Evolutionary conservation across 164 flowering plant species (phyloP).

Genomic region (Kalanchoe fedtschenkoi): DNA sequence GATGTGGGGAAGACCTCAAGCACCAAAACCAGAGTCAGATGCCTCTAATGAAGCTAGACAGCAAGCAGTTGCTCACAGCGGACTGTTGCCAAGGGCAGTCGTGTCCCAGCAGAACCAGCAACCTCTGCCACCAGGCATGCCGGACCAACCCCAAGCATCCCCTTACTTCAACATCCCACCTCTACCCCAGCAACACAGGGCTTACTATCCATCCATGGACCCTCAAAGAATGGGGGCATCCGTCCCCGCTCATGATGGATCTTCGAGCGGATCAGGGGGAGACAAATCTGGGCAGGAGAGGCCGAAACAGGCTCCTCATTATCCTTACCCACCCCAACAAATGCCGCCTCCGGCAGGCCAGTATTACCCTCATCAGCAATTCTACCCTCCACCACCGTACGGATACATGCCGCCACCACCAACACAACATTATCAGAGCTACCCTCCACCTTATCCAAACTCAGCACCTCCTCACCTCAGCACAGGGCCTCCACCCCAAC

Average conservation of each 20-base stretch:
- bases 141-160: slow-evolving; percentile 42
- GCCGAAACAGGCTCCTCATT: neutral
- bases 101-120: slow-evolving; percentile 71
- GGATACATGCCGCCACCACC: neutral
- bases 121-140: slow-evolving; percentile 44
- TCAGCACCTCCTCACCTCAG: neutral
- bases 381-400: neutral
- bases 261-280: neutral
- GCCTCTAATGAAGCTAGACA: slow-evolving; percentile 49
- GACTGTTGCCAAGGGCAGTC: slow-evolving; percentile 77
- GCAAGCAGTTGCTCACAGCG: slow-evolving; percentile 62
- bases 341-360: neutral
- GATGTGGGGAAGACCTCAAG: slow-evolving; percentile 92
- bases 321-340: neutral
- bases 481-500: neutral
- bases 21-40: slow-evolving; percentile 53
- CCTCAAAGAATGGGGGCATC: slow-evolving; percentile 8
- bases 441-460: neutral
- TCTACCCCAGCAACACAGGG: slow-evolving; percentile 57
- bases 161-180: slow-evolving; percentile 80
- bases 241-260: neutral
- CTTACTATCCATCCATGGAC: slow-evolving; percentile 44
- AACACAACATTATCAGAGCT: neutral
- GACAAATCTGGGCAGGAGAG: slow-evolving; percentile 1
- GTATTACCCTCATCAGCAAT: neutral